phyloP scores from a whole-genome alignment of 1,139 yeast genomes.

The Diutina sp. region DNA sequence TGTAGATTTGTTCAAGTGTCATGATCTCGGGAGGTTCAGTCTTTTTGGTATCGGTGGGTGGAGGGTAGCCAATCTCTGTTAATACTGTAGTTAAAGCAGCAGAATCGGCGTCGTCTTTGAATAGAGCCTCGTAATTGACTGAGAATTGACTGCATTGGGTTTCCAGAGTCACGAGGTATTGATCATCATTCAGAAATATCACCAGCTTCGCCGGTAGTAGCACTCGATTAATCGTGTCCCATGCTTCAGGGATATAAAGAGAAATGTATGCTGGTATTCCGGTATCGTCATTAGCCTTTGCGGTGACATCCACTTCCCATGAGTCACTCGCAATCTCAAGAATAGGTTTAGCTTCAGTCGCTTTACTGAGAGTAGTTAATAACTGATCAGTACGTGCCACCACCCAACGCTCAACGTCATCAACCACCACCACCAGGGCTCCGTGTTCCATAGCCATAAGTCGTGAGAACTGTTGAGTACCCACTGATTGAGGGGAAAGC shows the following conservation, averaged over 20 bases:
- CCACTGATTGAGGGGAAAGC: neutral
- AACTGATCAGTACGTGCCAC: neutral
- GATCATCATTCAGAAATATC: neutral
- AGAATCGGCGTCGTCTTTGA: neutral
- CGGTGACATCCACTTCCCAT: neutral
- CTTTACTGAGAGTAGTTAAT: neutral
- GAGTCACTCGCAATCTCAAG: neutral
- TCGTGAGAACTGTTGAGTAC: neutral
- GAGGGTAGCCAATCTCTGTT: neutral
- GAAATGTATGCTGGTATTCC: neutral
- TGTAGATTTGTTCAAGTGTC: neutral
- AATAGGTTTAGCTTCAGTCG: neutral
- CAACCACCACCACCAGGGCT: neutral
- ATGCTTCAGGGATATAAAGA: neutral
- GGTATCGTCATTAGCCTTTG: neutral
- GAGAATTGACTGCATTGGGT: neutral
- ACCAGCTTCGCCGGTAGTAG: neutral
- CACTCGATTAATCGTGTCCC: neutral
- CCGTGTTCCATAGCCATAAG: neutral
- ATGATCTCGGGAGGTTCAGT: neutral
- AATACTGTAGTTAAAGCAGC: neutral
- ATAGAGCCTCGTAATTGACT: neutral
- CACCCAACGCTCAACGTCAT: neutral
- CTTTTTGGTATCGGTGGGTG: neutral
- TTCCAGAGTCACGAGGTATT: neutral